A percentile compares a stretch with the other conserved stretches of the same genome.
Conservation (phyloP, 1,284 basidiomycete species). For the Ceratobasidium sp. region DNA sequence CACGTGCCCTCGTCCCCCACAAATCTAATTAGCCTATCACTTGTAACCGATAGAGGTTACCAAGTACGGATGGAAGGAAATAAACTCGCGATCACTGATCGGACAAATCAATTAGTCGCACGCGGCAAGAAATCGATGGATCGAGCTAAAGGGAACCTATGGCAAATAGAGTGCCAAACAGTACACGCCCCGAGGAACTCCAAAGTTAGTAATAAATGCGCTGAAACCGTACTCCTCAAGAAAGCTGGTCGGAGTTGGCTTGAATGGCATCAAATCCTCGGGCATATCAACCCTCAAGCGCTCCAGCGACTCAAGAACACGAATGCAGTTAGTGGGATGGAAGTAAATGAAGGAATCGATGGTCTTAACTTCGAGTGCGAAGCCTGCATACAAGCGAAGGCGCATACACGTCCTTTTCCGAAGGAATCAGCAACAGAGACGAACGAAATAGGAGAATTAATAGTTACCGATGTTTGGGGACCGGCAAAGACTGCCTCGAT, state of each 20-base stretch:
- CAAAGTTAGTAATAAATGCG: not conserved
- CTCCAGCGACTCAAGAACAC: not conserved
- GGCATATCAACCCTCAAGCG: not conserved
- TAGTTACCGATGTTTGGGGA: slow-evolving; percentile 54
- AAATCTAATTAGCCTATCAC: slow-evolving; percentile 57
- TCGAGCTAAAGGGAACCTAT: not conserved
- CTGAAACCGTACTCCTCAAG: not conserved
- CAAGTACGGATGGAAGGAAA: not conserved
- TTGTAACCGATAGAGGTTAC: slow-evolving; percentile 44
- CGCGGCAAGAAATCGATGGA: not conserved
- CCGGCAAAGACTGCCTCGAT: slow-evolving; percentile 49
- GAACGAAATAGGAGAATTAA: slow-evolving; percentile 50
- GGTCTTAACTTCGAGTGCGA: slow-evolving; percentile 37
- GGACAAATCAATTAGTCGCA: not conserved
- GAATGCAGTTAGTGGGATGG: not conserved
- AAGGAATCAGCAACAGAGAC: slow-evolving; percentile 48
- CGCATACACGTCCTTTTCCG: slow-evolving; percentile 50
- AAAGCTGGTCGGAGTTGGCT: not conserved
- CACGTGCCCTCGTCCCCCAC: slow-evolving; percentile 56
- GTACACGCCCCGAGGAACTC: not conserved
- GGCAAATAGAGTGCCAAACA: not conserved
- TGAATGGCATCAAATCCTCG: not conserved
- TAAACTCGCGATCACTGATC: not conserved
- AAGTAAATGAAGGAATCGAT: not conserved
- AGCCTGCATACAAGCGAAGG: slow-evolving; percentile 52